phyloP scores from a whole-genome alignment of 2,329 filamentous ascomycete species.

The Tolypocladium nubicola region DNA sequence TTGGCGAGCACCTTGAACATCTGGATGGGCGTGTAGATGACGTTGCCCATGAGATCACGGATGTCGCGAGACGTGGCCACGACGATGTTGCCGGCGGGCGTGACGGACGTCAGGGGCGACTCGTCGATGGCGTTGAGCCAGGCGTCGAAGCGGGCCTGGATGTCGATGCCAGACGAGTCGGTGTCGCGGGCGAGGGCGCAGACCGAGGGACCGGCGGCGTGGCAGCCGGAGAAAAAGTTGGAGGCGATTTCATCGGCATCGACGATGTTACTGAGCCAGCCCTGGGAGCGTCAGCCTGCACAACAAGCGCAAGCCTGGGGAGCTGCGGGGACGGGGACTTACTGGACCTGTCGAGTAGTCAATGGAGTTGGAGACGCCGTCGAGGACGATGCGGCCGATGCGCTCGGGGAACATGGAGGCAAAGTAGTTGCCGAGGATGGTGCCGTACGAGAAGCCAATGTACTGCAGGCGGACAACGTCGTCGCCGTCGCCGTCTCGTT shows the following conservation, averaged over 20 bases:
- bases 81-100: slow-evolving; percentile 8
- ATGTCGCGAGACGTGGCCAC: slow-evolving; percentile 22
- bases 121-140: slow-evolving; percentile 18
- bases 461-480: slow-evolving; percentile 26
- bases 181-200: slow-evolving; percentile 17
- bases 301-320: rapidly evolving
- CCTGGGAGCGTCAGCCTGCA: slow-evolving; percentile 6
- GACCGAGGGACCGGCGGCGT: slow-evolving; percentile 10
- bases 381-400: slow-evolving; percentile 30
- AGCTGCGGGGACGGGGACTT: slow-evolving; percentile 8
- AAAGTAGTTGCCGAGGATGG: slow-evolving; percentile 22
- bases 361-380: slow-evolving; percentile 24
- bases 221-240: slow-evolving; percentile 25
- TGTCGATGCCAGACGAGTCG: slow-evolving; percentile 16
- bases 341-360: slow-evolving; percentile 23
- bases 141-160: slow-evolving; percentile 19
- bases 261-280: slow-evolving; percentile 24
- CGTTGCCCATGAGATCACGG: slow-evolving; percentile 10
- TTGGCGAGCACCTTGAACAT: slow-evolving; percentile 6
- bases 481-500: slow-evolving; percentile 1
- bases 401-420: slow-evolving; percentile 23
- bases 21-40: slow-evolving; percentile 19
- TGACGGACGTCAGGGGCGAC: slow-evolving; percentile 13
- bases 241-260: slow-evolving; percentile 25
- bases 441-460: slow-evolving; percentile 38